These are phyloP conservation scores for Trichoderma brevicompactum DNA, from an alignment of 2,329 filamentous ascomycete species.

Conservation along the genomic window DNA sequence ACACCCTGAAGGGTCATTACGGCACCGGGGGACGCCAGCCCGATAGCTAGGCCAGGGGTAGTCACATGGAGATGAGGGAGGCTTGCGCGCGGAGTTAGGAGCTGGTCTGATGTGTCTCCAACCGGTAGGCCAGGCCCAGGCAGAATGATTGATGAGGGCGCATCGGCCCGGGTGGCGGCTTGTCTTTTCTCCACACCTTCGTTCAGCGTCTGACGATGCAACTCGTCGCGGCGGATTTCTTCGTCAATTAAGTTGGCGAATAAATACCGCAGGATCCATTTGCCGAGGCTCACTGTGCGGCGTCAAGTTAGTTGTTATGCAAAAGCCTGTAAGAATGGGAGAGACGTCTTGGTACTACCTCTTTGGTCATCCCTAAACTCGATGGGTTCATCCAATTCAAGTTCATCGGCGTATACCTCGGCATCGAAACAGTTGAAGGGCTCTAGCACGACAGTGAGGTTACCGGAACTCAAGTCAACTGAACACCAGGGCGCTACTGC, in stretches of 20 bases:
- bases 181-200: slow-evolving; percentile 63
- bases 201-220: slow-evolving; percentile 70
- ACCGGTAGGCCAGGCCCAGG: slow-evolving; percentile 42
- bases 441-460: slow-evolving; percentile 86
- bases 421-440: slow-evolving; percentile 97
- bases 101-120: slow-evolving; percentile 51
- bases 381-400: slow-evolving; percentile 71
- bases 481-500: slow-evolving; percentile 96
- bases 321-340: background rate
- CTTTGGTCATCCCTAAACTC: slow-evolving; percentile 92
- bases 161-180: slow-evolving; percentile 58
- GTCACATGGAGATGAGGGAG: slow-evolving; percentile 63
- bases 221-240: slow-evolving; percentile 81
- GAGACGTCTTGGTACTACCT: slow-evolving; percentile 59
- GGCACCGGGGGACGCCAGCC: slow-evolving; percentile 68
- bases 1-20: slow-evolving; percentile 49
- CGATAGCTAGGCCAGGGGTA: slow-evolving; percentile 80
- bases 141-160: slow-evolving; percentile 62
- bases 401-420: slow-evolving; percentile 93
- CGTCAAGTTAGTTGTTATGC: slow-evolving; percentile 34
- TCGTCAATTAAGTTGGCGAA: slow-evolving; percentile 90
- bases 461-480: slow-evolving; percentile 90
- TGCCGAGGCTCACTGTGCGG: slow-evolving; percentile 83
- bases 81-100: slow-evolving; percentile 67
- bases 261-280: slow-evolving; percentile 92